phyloP scores from a whole-genome alignment of 2,329 filamentous ascomycete genomes.

The Microsporum ferrugineum region DNA sequence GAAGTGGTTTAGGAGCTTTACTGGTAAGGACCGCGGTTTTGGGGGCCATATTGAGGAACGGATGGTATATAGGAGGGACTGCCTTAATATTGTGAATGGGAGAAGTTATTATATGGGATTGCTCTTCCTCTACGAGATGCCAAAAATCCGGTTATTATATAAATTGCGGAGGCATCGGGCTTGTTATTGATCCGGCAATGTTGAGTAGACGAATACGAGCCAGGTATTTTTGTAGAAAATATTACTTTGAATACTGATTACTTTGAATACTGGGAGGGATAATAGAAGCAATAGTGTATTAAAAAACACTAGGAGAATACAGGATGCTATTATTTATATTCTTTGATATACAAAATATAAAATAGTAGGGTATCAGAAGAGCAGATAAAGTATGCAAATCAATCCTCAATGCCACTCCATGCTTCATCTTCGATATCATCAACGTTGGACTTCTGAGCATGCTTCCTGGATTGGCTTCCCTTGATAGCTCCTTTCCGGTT shows the following conservation, averaged over 20 bases:
- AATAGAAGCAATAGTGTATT: background rate
- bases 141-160: background rate
- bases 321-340: background rate
- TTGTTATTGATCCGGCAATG: background rate
- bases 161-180: background rate
- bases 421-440: slow-evolving; percentile 21
- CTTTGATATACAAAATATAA: background rate
- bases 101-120: background rate
- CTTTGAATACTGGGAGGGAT: background rate
- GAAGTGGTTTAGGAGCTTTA: slow-evolving; percentile 42
- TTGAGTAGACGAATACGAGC: background rate
- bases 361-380: background rate
- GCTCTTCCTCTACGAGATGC: background rate
- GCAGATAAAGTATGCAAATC: slow-evolving; percentile 5
- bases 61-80: background rate
- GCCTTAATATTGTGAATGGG: background rate
- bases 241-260: background rate
- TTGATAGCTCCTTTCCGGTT: slow-evolving; percentile 36
- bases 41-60: background rate
- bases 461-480: slow-evolving; percentile 30
- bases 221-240: background rate
- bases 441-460: slow-evolving; percentile 11
- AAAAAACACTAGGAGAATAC: background rate
- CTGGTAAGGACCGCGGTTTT: slow-evolving; percentile 35
- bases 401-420: slow-evolving; percentile 33